A percentile compares a stretch with the other conserved stretches of the same genome.
phyloP scores from a whole-genome alignment of 495 filamentous ascomycete species.

The Trichodelitschia bisporula region DNA sequence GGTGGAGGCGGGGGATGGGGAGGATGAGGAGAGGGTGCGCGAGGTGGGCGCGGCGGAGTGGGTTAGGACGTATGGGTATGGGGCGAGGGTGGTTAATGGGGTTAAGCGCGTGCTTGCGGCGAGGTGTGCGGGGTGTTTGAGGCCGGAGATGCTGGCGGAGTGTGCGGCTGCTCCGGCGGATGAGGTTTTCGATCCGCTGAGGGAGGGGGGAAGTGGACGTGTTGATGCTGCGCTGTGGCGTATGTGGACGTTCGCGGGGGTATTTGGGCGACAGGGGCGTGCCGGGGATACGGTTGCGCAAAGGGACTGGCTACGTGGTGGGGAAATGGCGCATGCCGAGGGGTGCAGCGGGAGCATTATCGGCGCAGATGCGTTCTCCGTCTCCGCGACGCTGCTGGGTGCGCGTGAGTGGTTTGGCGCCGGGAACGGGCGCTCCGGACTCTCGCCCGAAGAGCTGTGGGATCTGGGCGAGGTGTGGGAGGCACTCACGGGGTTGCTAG shows the following conservation, averaged over 20 bases:
- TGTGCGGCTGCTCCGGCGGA: no score
- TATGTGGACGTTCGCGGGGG: conserved; percentile 44
- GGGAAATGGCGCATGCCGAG: conserved; percentile 22
- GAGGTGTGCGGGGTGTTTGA: no score
- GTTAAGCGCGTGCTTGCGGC: no score
- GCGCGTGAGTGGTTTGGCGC: conserved; percentile 31
- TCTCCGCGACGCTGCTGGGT: conserved; percentile 28
- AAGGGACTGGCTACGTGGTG: conserved; percentile 39
- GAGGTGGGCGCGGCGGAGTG: no score
- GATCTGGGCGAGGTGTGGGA: conserved; percentile 47
- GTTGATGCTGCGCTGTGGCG: conserved; percentile 45
- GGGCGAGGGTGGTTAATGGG: no score
- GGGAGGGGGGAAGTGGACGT: no score
- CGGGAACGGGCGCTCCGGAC: conserved; percentile 27
- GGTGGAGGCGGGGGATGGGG: no score
- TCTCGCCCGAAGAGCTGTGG: conserved; percentile 31
- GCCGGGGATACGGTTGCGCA: conserved; percentile 39
- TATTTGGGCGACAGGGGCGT: conserved; percentile 33
- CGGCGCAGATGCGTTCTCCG: conserved; percentile 24
- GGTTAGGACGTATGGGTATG: no score
- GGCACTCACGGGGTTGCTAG: conserved; percentile 31
- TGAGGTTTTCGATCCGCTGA: no score
- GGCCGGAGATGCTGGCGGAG: no score
- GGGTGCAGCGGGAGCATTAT: conserved; percentile 13
- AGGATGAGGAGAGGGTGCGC: no score